phyloP scores from a whole-genome alignment of 2,329 filamentous ascomycete genomes.

The Davidsoniella eucalypti region DNA sequence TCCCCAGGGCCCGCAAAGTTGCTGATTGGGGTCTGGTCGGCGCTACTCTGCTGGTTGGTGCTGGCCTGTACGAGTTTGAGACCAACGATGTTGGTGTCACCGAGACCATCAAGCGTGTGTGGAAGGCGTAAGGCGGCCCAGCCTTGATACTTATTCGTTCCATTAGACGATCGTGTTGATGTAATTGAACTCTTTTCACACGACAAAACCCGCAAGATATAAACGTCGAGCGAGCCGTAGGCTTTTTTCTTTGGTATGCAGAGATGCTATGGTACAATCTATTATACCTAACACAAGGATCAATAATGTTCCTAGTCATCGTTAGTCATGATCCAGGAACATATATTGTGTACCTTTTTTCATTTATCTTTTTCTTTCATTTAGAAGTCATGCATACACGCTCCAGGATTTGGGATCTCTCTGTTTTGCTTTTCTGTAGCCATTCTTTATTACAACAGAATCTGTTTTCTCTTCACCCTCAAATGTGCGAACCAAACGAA shows the following conservation, averaged over 20 bases:
- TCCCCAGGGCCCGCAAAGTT: slow-evolving; percentile 49
- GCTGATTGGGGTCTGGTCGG: slow-evolving; percentile 65
- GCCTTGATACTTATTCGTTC: too few relatives aligned
- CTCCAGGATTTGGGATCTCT: slow-evolving; percentile 6
- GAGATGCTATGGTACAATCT: too few relatives aligned
- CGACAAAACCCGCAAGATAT: too few relatives aligned
- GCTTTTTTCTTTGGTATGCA: too few relatives aligned
- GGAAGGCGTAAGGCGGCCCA: slow-evolving; percentile 48
- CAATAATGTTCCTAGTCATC: too few relatives aligned
- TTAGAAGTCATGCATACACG: slow-evolving; percentile 5
- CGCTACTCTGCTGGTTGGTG: slow-evolving; percentile 62
- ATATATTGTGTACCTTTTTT: background rate
- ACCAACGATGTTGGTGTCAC: slow-evolving; percentile 94
- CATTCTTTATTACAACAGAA: slow-evolving; percentile 3
- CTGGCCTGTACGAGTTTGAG: slow-evolving; percentile 96
- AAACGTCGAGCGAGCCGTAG: too few relatives aligned
- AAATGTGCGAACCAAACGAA: background rate
- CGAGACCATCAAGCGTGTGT: slow-evolving; percentile 74
- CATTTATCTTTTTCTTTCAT: slow-evolving; percentile 1
- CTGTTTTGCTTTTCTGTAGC: slow-evolving; percentile 3
- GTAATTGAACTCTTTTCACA: too few relatives aligned
- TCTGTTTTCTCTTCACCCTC: background rate
- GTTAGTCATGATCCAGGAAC: too few relatives aligned
- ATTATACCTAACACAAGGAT: too few relatives aligned
- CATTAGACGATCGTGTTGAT: too few relatives aligned